A percentile compares a stretch with the other conserved stretches of the same genome.
These are phyloP conservation scores for Sutorius eximius DNA, from an alignment of 1,284 basidiomycete genomes.

Conservation along the genomic window DNA sequence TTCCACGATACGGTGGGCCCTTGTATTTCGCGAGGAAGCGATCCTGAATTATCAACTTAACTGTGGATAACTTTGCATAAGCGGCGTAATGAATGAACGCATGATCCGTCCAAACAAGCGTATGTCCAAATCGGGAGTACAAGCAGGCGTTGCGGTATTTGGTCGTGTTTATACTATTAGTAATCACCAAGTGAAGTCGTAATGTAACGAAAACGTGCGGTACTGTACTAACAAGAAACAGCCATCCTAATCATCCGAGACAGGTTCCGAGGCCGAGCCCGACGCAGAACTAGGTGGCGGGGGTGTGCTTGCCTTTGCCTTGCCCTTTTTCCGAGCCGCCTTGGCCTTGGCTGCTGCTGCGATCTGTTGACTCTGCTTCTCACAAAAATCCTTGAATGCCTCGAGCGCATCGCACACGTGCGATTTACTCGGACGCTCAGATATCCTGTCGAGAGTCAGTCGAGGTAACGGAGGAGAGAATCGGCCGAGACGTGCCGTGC, in stretches of 20 bases:
- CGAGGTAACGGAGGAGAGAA: not conserved
- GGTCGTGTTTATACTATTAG: not conserved
- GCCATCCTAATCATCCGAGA: conserved; percentile 24
- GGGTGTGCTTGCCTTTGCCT: not conserved
- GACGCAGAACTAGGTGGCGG: not conserved
- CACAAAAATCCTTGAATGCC: conserved; percentile 48
- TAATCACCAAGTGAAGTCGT: conserved; percentile 14
- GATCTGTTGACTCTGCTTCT: conserved; percentile 42
- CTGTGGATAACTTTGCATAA: not conserved
- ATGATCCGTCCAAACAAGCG: conserved; percentile 4
- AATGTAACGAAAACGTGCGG: conserved; percentile 5
- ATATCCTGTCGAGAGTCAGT: conserved; percentile 38
- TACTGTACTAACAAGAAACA: not conserved
- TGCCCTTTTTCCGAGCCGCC: not conserved
- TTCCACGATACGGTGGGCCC: not conserved
- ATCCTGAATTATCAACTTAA: no score
- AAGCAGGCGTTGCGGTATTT: conserved; percentile 21
- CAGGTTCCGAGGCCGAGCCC: not conserved
- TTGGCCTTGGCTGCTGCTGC: conserved; percentile 25
- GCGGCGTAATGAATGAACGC: not conserved
- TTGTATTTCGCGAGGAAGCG: not conserved
- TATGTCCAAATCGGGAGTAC: conserved; percentile 33
- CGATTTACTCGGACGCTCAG: conserved; percentile 52
- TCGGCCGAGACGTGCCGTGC: conserved; percentile 39
- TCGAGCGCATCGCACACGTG: conserved; percentile 53